Base-by-base conservation (phyloP, 192 early-diverging fungal species). In the Umbelopsis sp. region DNA sequence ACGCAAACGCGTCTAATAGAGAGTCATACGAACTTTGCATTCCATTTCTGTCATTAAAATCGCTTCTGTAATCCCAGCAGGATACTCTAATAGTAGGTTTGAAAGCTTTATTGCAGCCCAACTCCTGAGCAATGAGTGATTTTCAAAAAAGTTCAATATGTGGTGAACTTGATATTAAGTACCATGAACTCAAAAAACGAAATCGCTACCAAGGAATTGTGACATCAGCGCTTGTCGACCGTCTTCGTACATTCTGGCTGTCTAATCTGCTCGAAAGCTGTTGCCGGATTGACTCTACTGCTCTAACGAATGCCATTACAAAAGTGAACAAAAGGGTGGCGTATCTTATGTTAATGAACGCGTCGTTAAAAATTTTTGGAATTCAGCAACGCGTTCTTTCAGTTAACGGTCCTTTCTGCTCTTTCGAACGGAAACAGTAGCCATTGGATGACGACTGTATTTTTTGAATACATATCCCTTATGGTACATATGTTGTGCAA, bases 401-500 rank as follows among this genome's bases (percentile, higher is more conserved):
- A 1, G 8, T 25, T 13, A 22, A 53, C 51, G 51, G 3, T 53
- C 51, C 51, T 25, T 53, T 11, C 51, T 8, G 8, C 51, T 53
- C 51, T 27, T 27, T 22, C 22, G 51, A 25, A 22, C 13, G 7
- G 27, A 25, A 27, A 53, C 51, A 27, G 22, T 13, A 25, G 30
- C 20, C 61, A 30, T 41, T 41, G 37, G 37, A 61, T 37, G 70
- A 51, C 21, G 49, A 37, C 25, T 58, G 46, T 75, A 70, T 6
- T 58, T 48, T 41, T 80, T 76, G 23, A 76, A 71, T 3, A 73
- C 23, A 52, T 69, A 78, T 1, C 78, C 78, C 23, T 80, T 75
- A 18, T 73, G 35, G 10, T 87, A 82, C 75, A 96, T 76, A 7
- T 72, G 71, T 50, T 82, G 72, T 20, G 86, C 90, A 45, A 95